A percentile compares a stretch with the other conserved stretches of the same genome.
These are phyloP conservation scores for Phytophthora kernoviae DNA, from an alignment of 352 stramenopile species.

Conservation along the genomic window DNA sequence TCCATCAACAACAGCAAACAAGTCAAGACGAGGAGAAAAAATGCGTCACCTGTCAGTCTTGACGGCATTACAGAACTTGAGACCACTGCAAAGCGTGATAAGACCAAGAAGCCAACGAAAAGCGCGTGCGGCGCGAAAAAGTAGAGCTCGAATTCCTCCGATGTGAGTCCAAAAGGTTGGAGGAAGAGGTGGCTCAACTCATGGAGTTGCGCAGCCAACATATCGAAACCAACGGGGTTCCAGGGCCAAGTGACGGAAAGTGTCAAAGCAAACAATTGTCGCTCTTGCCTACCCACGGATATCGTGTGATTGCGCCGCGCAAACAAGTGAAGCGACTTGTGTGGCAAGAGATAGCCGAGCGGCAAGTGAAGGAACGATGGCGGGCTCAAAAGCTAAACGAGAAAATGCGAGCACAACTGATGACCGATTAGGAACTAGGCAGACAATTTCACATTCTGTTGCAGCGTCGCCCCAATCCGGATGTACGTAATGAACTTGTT, in stretches of 20 bases:
- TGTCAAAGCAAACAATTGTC: neutral
- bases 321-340: neutral
- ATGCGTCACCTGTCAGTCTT: too few relatives aligned
- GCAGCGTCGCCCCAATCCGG: constrained; percentile 10
- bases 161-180: constrained; percentile 24
- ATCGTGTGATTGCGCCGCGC: constrained; percentile 8
- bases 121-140: constrained; percentile 19
- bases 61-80: too few relatives aligned
- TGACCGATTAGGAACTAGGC: constrained; percentile 9
- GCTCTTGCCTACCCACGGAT: neutral
- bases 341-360: constrained; percentile 20
- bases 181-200: constrained; percentile 22
- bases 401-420: constrained; percentile 18
- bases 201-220: neutral
- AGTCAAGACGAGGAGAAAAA: too few relatives aligned
- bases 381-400: constrained; percentile 20
- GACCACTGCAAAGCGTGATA: neutral
- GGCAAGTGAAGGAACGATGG: constrained; percentile 16
- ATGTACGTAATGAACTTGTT: constrained; percentile 5
- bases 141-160: constrained; percentile 35
- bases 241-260: neutral
- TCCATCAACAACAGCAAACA: too few relatives aligned
- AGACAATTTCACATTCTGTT: constrained; percentile 9
- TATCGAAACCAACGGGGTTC: neutral
- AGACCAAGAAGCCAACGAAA: constrained; percentile 9